A percentile compares a stretch with the other conserved stretches of the same genome.
Conservation (phyloP, 768 basidiomycete genomes). For the Kwoniella newhampshirensis region DNA sequence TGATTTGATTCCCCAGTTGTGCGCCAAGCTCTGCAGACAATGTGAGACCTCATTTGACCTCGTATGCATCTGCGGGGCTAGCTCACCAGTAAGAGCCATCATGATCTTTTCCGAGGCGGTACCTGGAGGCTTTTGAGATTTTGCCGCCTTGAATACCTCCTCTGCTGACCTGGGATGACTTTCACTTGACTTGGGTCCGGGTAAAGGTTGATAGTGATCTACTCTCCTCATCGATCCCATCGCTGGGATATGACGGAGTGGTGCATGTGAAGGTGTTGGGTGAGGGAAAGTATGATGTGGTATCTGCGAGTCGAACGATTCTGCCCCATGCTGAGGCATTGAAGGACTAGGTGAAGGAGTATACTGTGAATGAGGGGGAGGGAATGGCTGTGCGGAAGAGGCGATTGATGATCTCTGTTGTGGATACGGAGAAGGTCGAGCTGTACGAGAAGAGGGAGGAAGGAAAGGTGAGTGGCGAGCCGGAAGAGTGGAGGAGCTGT, state of each 20-base stretch:
- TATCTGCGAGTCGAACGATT: too few relatives aligned
- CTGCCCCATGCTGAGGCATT: too few relatives aligned
- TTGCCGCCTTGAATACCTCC: slow-evolving; percentile 5
- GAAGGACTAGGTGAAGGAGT: not conserved
- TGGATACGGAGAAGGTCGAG: not conserved
- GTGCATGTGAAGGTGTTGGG: not conserved
- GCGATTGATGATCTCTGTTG: not conserved
- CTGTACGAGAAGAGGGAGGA: not conserved
- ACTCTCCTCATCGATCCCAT: not conserved
- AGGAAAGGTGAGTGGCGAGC: too few relatives aligned
- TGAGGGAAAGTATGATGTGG: too few relatives aligned
- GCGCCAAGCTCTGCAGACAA: not conserved
- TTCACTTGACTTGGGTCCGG: not conserved
- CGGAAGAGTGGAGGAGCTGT: too few relatives aligned
- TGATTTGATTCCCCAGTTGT: not conserved
- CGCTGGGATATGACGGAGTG: not conserved
- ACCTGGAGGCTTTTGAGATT: not conserved
- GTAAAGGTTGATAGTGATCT: not conserved
- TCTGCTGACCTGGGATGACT: slow-evolving; percentile 3
- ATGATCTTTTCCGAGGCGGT: slow-evolving; percentile 11
- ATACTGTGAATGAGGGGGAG: not conserved
- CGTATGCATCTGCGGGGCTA: not conserved
- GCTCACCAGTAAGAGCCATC: not conserved
- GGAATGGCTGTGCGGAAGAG: too few relatives aligned
- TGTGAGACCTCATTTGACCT: not conserved